Evolutionary conservation across 495 filamentous ascomycete species (phyloP), one percentile per base, ranked within the genome.

Genomic region (Astrocystis sublimbata): DNA sequence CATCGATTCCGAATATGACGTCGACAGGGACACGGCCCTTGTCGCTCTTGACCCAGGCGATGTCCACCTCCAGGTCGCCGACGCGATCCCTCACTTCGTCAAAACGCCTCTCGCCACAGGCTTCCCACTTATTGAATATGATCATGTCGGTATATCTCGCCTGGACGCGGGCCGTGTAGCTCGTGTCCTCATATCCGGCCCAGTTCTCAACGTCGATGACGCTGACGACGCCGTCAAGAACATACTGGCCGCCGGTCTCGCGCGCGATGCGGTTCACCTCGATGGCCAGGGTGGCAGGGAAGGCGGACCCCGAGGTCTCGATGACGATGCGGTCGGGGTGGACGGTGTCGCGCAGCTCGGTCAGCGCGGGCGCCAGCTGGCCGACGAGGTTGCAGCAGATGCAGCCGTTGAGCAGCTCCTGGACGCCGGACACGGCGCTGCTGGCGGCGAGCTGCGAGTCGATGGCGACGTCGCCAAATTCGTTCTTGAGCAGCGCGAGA

Each of bases 381-480:
- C 94, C 94, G 54, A 98, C 92, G 15, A 97, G 88, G 71, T 97
- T 98, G 78, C 94, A 98, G 81, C 94, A 98, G 70, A 98, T 97
- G 75, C 94, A 98, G 63, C 94, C 94, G 69, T 96, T 93, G 19
- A 98, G 86, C 3, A 98, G 80, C 71, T 98, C 94, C 67, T 87
- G 87, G 17, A 96, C 92, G 56, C 92, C 93, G n/a, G 89, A 85
- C 68, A 98, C 92, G 35, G 92, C 86, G 58, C 83, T 79, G 3
- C 89, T 86, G 1, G 89, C 81, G 43, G 94, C 92, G 17, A 98
- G 85, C 73, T 96, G 91, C 9, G 89, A 92, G 82, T 98, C 94
- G 73, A 98, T 82, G 26, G 92, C 92, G 17, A 98, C 74, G 74
- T 98, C 93, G 69, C 94, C 94, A 74, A 96, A 97, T 77, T 98